Base-by-base conservation (phyloP, 75 land plant species). In the Pseudotsuga menziesii region DNA sequence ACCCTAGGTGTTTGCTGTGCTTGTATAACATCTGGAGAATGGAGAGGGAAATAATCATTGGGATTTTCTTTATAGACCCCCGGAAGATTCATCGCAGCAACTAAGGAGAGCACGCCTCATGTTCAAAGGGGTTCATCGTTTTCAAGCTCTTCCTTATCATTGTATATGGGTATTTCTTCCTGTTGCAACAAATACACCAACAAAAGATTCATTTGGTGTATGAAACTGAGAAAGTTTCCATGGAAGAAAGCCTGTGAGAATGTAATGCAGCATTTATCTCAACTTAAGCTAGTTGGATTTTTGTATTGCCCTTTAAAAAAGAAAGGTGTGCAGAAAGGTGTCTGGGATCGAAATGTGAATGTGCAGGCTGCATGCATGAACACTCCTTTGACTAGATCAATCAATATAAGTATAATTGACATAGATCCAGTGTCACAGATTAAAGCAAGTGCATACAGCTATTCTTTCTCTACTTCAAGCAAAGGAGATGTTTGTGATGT, bases 391-490 rank as follows among this genome's bases (percentile, higher is more conserved):
- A 19, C 72, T 69, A 22, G 36, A 7, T n/a, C 41, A 12, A 41
- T 19, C n/a, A 48, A 69, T 48, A 9, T 1, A 48, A 11, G 11
- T 48, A 8, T 48, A 9, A 48, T 48, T 48, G 52, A 48, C 52
- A 48, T 48, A 48, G 52, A 8, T 69, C 72, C 48, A 41, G 72
- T 41, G 39, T 69, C 72, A 69, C 72, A 41, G 35, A 44, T 39
- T 39, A 23, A 36, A 39, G 9, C 12, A 39, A 67, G 2, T n/a
- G 39, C 32, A 63, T 25, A 63, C 36, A 23, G 36, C 2, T 36
- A 17, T 20, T 36, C 71, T 27, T 36, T 16, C 19, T 41, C 20
- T 66, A 66, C 41, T 66, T 66, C 41, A 36, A 66, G 17, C 44
- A 35, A 36, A 66, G 13, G 44, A 66, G 17, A 8, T 17, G 20